phyloP scores from a whole-genome alignment of 2,329 filamentous ascomycete species.

The Fusarium nisikadoi region DNA sequence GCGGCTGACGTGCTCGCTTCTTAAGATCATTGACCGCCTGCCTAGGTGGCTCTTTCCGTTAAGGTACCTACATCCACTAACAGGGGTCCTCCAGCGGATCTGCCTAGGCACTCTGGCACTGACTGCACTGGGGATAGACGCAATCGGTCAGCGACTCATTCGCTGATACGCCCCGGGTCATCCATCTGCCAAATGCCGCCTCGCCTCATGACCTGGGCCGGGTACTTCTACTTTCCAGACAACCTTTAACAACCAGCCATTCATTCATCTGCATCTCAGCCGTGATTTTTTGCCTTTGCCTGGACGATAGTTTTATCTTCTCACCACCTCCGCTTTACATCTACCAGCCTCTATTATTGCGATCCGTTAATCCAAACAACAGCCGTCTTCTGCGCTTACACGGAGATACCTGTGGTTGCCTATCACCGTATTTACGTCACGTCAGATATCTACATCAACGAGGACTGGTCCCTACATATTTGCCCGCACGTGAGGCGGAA shows the following conservation, averaged over 20 bases:
- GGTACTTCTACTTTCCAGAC: constrained; percentile 10
- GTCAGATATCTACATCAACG: constrained; percentile 26
- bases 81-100: constrained; percentile 36
- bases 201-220: constrained; percentile 44
- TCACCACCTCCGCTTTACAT: constrained; percentile 12
- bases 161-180: constrained; percentile 43
- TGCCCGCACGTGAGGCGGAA: constrained; percentile 47
- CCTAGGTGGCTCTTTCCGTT: constrained; percentile 26
- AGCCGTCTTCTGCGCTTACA: constrained; percentile 31
- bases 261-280: constrained; percentile 26
- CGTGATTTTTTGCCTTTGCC: constrained; percentile 33
- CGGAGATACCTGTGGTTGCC: constrained; percentile 22
- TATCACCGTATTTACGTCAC: constrained; percentile 38
- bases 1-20: constrained; percentile 15
- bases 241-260: constrained; percentile 28
- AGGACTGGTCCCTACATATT: constrained; percentile 16
- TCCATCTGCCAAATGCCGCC: constrained; percentile 39
- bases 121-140: constrained; percentile 28
- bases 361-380: constrained; percentile 10
- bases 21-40: constrained; percentile 38
- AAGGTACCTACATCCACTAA: constrained; percentile 17
- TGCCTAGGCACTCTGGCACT: constrained; percentile 30
- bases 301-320: constrained; percentile 16
- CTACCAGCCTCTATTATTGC: not conserved
- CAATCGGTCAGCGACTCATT: constrained; percentile 43